A percentile compares a stretch with the other conserved stretches of the same genome.
These are phyloP conservation scores for Linnemannia exigua DNA, from an alignment of 192 early-diverging fungal genomes.

Conservation along the genomic window DNA sequence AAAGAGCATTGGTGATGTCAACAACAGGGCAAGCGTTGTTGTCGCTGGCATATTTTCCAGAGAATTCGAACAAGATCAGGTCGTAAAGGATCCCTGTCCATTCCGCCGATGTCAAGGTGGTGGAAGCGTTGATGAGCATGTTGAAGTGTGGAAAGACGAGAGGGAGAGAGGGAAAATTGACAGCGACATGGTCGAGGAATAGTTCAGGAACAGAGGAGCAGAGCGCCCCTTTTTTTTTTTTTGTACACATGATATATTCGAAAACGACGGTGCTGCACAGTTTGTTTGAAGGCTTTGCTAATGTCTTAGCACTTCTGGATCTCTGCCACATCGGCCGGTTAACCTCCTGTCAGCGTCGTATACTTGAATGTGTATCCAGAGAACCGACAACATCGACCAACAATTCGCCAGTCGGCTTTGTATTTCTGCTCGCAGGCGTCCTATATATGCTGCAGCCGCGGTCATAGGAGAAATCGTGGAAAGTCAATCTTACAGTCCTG, in stretches of 20 bases:
- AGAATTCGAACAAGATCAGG: not conserved
- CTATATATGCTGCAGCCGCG: not conserved
- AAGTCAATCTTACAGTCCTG: not conserved
- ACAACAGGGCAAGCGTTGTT: not conserved
- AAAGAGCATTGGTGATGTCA: not conserved
- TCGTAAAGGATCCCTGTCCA: constrained; percentile 2
- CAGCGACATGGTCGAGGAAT: too few relatives aligned
- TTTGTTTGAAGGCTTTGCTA: too few relatives aligned
- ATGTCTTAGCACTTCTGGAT: too few relatives aligned
- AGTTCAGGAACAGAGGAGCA: too few relatives aligned
- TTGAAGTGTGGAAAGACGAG: not conserved
- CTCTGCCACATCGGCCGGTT: not conserved
- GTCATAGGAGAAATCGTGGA: not conserved
- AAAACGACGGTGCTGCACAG: too few relatives aligned
- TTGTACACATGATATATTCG: too few relatives aligned
- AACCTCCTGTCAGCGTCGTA: not conserved
- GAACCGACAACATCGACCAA: not conserved
- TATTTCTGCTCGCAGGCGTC: not conserved
- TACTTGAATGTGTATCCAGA: not conserved
- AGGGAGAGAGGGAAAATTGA: too few relatives aligned
- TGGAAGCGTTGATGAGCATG: not conserved
- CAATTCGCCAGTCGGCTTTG: not conserved
- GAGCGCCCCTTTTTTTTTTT: too few relatives aligned
- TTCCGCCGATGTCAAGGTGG: not conserved
- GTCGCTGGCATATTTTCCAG: not conserved